Conservation (phyloP, 352 stramenopile species). For the Saprolegnia diclina region DNA sequence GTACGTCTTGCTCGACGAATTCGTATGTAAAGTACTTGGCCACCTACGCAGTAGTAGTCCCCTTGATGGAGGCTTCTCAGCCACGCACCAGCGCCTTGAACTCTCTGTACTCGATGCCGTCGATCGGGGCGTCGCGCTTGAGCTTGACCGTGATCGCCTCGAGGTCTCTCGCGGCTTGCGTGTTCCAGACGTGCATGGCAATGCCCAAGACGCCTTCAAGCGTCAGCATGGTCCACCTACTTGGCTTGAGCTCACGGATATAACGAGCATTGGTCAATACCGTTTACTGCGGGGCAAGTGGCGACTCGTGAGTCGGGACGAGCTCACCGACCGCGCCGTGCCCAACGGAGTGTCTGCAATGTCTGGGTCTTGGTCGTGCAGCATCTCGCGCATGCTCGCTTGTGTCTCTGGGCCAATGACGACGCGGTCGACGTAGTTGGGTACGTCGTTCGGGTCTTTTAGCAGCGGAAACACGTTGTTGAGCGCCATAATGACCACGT, state of each 20-base stretch:
- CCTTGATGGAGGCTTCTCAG: too few relatives aligned
- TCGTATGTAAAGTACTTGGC: constrained; percentile 7
- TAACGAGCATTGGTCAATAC: background rate
- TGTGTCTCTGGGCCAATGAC: background rate
- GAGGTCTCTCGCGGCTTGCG: constrained; percentile 19
- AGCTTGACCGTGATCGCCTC: background rate
- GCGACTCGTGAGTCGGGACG: background rate
- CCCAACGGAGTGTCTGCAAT: background rate
- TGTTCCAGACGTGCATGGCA: constrained; percentile 20
- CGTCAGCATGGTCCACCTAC: constrained; percentile 4
- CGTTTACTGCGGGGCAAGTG: background rate
- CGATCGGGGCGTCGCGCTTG: constrained; percentile 10
- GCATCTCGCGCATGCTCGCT: background rate
- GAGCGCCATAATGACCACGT: constrained; percentile 1
- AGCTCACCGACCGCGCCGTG: background rate
- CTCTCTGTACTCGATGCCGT: constrained; percentile 9
- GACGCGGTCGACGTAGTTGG: constrained; percentile 16
- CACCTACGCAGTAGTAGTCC: background rate
- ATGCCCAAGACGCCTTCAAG: constrained; percentile 10
- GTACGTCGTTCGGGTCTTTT: background rate
- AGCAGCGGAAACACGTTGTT: constrained; percentile 13
- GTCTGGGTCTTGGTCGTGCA: background rate
- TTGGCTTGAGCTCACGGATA: background rate
- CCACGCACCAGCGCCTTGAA: constrained; percentile 8
- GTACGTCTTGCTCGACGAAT: constrained; percentile 11